Evolutionary conservation across 2,329 filamentous ascomycete genomes (phyloP).

Genomic region (Alternaria arborescens): DNA sequence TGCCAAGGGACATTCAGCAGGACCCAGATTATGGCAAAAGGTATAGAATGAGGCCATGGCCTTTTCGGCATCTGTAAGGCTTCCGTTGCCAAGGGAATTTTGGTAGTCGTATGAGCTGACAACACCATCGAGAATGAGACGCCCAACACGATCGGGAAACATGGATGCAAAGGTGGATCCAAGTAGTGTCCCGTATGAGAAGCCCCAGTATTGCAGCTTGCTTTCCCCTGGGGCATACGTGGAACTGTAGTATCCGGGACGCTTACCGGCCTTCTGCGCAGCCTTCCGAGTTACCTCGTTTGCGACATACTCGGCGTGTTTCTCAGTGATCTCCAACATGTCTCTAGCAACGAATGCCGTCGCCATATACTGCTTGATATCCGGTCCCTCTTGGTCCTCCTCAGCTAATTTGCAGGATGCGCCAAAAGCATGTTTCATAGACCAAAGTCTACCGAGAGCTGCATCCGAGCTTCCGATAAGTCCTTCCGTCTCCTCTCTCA

Average conservation of each 20-base stretch:
- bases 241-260: not conserved
- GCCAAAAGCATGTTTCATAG: slow-evolving; percentile 51
- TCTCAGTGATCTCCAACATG: slow-evolving; percentile 60
- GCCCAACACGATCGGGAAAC: slow-evolving; percentile 49
- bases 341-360: slow-evolving; percentile 60
- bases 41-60: slow-evolving; percentile 56
- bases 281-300: slow-evolving; percentile 12
- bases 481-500: slow-evolving; percentile 51
- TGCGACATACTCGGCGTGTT: slow-evolving; percentile 49
- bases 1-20: slow-evolving; percentile 51
- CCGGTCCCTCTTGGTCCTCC: slow-evolving; percentile 37
- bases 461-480: slow-evolving; percentile 54
- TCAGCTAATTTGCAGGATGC: slow-evolving; percentile 36
- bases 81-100: slow-evolving; percentile 50
- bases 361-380: slow-evolving; percentile 56
- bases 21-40: slow-evolving; percentile 55
- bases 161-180: slow-evolving; percentile 51
- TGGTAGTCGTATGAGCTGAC: slow-evolving; percentile 51
- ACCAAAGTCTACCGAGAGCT: slow-evolving; percentile 53
- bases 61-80: slow-evolving; percentile 56
- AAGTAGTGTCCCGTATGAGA: slow-evolving; percentile 59
- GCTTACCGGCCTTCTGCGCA: slow-evolving; percentile 1
- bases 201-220: slow-evolving; percentile 56
- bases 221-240: slow-evolving; percentile 22
- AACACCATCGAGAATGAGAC: slow-evolving; percentile 56